These are phyloP conservation scores for Cokeromyces recurvatus DNA, from an alignment of 371 early-diverging fungal genomes.

Conservation along the genomic window DNA sequence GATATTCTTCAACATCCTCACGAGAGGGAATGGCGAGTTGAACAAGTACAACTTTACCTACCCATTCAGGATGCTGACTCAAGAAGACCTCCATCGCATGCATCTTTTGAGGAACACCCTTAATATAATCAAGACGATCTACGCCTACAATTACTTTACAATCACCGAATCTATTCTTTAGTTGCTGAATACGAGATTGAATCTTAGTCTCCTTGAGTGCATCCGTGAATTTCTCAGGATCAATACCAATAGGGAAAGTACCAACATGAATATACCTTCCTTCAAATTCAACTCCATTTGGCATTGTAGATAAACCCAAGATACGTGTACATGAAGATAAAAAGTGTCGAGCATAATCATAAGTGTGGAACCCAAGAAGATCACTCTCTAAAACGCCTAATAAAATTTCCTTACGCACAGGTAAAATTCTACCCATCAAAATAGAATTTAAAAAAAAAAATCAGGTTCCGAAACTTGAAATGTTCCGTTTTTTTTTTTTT, in stretches of 20 bases:
- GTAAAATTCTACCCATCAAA: conserved; percentile 39
- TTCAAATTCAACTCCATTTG: conserved; percentile 90
- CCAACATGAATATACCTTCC: conserved; percentile 89
- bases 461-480: too few relatives aligned
- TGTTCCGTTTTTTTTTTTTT: neutral
- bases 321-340: conserved; percentile 94
- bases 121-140: conserved; percentile 99
- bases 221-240: conserved; percentile 90
- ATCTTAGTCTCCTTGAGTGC: conserved; percentile 72
- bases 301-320: conserved; percentile 85
- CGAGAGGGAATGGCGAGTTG: conserved; percentile 99
- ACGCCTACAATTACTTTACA: conserved; percentile 96
- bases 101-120: conserved; percentile 99
- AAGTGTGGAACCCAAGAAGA: conserved; percentile 95
- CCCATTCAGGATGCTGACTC: conserved; percentile 87
- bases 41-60: conserved; percentile 91
- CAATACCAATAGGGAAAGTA: conserved; percentile 99
- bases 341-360: conserved; percentile 99
- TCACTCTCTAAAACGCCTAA: conserved; percentile 91
- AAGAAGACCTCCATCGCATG: conserved; percentile 95
- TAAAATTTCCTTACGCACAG: conserved; percentile 87
- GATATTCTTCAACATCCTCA: conserved; percentile 96
- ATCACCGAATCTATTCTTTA: conserved; percentile 85
- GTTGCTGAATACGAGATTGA: conserved; percentile 64
- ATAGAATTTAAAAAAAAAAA: too few relatives aligned